Conservation (phyloP, 75 land plant genomes). For the Selaginella moellendorffii region DNA sequence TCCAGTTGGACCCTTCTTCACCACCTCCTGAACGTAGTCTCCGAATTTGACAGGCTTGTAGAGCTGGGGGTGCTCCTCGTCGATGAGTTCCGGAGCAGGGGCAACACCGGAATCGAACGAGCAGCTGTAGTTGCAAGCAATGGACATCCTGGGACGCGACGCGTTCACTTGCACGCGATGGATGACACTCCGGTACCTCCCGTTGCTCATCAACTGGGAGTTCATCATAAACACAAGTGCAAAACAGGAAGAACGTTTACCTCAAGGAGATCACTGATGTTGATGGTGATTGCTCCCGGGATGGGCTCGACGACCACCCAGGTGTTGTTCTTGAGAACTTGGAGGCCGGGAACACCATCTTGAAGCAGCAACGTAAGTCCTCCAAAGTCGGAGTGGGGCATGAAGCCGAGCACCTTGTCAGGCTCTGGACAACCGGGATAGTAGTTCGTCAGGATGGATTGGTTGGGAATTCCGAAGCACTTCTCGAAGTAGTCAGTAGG, state of each 20-base stretch:
- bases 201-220: background rate
- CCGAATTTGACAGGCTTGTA: constrained; percentile 3
- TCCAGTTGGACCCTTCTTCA: background rate
- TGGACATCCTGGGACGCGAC: background rate
- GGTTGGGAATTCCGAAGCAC: background rate
- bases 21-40: background rate
- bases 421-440: constrained; percentile 1
- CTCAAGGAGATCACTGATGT: constrained; percentile 6
- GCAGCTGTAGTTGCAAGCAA: background rate
- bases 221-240: background rate
- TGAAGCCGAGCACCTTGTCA: background rate
- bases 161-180: background rate
- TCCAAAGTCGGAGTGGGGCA: constrained; percentile 9
- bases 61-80: constrained; percentile 2
- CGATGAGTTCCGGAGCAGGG: constrained; percentile 5
- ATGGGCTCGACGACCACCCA: constrained; percentile 3
- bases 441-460: background rate
- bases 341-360: background rate
- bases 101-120: background rate
- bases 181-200: constrained; percentile 1
- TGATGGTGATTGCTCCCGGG: constrained; percentile 4
- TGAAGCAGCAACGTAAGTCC: constrained; percentile 1
- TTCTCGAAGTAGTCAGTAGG: background rate
- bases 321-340: constrained; percentile 2
- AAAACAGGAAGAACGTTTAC: background rate